These are phyloP conservation scores for Zymoseptoria pseudotritici DNA, from an alignment of 2,329 filamentous ascomycete species.

Conservation along the genomic window DNA sequence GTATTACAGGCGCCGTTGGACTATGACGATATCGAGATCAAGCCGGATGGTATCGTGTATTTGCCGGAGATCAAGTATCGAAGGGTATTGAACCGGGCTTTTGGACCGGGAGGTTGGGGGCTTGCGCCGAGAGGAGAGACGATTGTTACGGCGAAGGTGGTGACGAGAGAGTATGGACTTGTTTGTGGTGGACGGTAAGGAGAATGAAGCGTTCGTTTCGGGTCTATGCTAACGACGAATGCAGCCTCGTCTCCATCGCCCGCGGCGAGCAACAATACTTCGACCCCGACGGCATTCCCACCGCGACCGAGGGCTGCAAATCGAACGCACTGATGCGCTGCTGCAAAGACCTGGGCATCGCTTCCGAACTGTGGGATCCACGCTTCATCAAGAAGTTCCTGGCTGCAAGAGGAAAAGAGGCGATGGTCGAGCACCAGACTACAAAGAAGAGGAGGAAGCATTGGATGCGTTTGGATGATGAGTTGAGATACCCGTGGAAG, in stretches of 20 bases:
- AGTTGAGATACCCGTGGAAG: conserved; percentile 58
- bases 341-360: conserved; percentile 95
- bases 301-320: conserved; percentile 92
- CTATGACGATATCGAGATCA: conserved; percentile 81
- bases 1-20: conserved; percentile 62
- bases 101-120: conserved; percentile 94
- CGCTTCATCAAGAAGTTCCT: conserved; percentile 79
- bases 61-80: conserved; percentile 97
- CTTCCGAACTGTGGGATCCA: conserved; percentile 94
- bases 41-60: conserved; percentile 94
- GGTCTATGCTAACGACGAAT: conserved; percentile 1
- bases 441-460: conserved; percentile 89
- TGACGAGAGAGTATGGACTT: conserved; percentile 89
- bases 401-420: conserved; percentile 64
- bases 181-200: conserved; percentile 77
- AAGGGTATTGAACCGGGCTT: conserved; percentile 78
- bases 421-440: conserved; percentile 79
- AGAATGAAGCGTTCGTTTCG: conserved; percentile 3
- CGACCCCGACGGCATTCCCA: conserved; percentile 79
- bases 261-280: conserved; percentile 95
- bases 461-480: conserved; percentile 76
- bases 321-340: conserved; percentile 96
- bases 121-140: conserved; percentile 80
- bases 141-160: conserved; percentile 69
- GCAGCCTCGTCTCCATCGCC: conserved; percentile 80